Conservation (phyloP, 2,329 filamentous ascomycete species). For the Talaromyces sp. region DNA sequence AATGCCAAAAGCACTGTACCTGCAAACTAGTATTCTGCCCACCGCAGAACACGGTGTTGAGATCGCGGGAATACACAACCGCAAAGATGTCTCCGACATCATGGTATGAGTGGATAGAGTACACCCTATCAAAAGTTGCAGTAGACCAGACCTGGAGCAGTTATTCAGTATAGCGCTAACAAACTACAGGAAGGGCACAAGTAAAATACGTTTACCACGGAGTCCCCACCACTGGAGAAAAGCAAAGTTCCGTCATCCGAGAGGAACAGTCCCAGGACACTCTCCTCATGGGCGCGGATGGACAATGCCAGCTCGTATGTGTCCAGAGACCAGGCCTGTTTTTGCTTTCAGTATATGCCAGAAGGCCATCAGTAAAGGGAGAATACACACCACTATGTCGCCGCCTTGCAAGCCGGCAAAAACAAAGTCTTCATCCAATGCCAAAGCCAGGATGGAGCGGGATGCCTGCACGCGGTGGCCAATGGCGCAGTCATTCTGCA, state of each 20-base stretch:
- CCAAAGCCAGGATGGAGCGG: constrained; percentile 62
- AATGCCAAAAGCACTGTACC: constrained; percentile 25
- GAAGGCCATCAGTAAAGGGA: neutral
- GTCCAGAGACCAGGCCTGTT: constrained; percentile 72
- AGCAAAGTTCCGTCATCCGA: constrained; percentile 70
- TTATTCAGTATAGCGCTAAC: neutral
- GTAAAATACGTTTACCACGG: constrained; percentile 70
- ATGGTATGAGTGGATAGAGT: constrained; percentile 88
- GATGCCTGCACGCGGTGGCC: constrained; percentile 39
- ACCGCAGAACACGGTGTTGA: constrained; percentile 82
- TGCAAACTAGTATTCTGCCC: constrained; percentile 93
- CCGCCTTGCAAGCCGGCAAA: constrained; percentile 92
- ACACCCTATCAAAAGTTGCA: constrained; percentile 66
- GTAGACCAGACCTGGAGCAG: constrained; percentile 72
- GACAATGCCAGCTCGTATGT: constrained; percentile 76
- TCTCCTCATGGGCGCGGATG: constrained; percentile 85
- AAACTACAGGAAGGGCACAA: neutral
- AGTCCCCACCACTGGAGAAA: constrained; percentile 90
- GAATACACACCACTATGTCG: constrained; percentile 65
- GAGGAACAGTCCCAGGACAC: constrained; percentile 78
- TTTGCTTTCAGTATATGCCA: neutral
- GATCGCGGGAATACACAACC: constrained; percentile 75
- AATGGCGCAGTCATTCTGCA: constrained; percentile 31
- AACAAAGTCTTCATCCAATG: constrained; percentile 72
- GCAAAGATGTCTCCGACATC: constrained; percentile 96